These are phyloP conservation scores for Plenodomus biglobosus DNA, from an alignment of 2,329 filamentous ascomycete species.

Conservation along the genomic window DNA sequence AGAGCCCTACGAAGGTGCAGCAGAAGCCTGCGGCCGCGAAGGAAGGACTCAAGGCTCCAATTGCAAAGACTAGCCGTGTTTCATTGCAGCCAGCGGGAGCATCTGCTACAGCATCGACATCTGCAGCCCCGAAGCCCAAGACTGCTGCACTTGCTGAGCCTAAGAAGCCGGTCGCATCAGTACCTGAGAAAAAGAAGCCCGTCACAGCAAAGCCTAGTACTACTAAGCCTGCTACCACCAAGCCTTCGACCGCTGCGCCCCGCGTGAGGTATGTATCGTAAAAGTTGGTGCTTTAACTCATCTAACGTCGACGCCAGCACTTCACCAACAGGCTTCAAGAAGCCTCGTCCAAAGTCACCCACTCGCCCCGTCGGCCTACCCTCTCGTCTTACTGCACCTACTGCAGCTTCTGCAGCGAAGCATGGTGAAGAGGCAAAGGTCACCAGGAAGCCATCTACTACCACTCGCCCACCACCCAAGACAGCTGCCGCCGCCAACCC, in stretches of 20 bases:
- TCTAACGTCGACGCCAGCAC: slow-evolving; percentile 16
- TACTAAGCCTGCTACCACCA: slow-evolving; percentile 17
- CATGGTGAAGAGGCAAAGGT: slow-evolving; percentile 47
- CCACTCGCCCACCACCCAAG: slow-evolving; percentile 37
- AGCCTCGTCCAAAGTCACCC: slow-evolving; percentile 58
- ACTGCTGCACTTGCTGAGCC: not conserved
- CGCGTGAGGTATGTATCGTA: slow-evolving; percentile 15
- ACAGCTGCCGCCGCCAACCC: slow-evolving; percentile 37
- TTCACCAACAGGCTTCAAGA: slow-evolving; percentile 39
- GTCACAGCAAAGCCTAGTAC: slow-evolving; percentile 2
- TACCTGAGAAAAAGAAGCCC: slow-evolving; percentile 23
- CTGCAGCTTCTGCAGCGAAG: slow-evolving; percentile 69
- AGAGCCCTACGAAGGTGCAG: slow-evolving; percentile 21
- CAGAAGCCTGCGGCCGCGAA: slow-evolving; percentile 21
- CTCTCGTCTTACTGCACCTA: slow-evolving; percentile 68
- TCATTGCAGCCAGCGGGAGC: slow-evolving; percentile 29
- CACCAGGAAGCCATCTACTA: slow-evolving; percentile 43
- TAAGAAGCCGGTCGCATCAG: not conserved
- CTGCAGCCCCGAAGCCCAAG: slow-evolving; percentile 18
- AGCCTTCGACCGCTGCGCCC: slow-evolving; percentile 11
- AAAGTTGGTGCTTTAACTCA: not conserved
- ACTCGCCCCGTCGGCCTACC: slow-evolving; percentile 69
- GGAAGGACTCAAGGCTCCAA: slow-evolving; percentile 18
- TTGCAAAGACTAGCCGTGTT: slow-evolving; percentile 31
- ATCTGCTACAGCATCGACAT: slow-evolving; percentile 23